Percentiles rank a stretch among this genome's conserved stretches.
These are phyloP conservation scores for Aaosphaeria pasadenensis DNA, from an alignment of 2,329 filamentous ascomycete genomes.

Conservation along the genomic window DNA sequence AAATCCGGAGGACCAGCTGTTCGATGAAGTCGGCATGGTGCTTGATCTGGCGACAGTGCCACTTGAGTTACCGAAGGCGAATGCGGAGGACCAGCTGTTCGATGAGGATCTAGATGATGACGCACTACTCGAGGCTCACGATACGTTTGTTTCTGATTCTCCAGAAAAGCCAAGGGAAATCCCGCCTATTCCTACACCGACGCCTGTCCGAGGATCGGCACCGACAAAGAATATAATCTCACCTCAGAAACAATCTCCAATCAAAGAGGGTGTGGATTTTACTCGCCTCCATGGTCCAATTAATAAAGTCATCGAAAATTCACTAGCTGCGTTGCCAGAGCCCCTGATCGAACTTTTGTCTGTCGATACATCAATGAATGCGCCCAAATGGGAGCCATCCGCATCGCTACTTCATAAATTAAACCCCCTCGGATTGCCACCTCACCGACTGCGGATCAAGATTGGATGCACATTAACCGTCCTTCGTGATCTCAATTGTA, in stretches of 20 bases:
- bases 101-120: conserved; percentile 35
- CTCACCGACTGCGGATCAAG: conserved; percentile 33
- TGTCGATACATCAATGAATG: conserved; percentile 19
- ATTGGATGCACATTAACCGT: conserved; percentile 27
- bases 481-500: conserved; percentile 24
- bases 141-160: conserved; percentile 24
- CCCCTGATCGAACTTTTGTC: conserved; percentile 31
- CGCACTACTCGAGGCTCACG: conserved; percentile 25
- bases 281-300: conserved; percentile 28
- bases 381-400: conserved; percentile 22
- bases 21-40: background rate
- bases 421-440: conserved; percentile 29
- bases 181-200: conserved; percentile 1
- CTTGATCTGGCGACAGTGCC: conserved; percentile 9
- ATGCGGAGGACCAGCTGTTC: conserved; percentile 13
- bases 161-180: conserved; percentile 6
- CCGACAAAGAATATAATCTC: background rate
- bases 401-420: conserved; percentile 27
- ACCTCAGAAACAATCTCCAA: background rate
- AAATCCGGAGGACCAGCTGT: background rate
- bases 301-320: conserved; percentile 22
- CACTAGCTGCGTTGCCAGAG: conserved; percentile 21
- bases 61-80: background rate
- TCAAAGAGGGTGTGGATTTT: conserved; percentile 18
- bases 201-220: conserved; percentile 1